These are phyloP conservation scores for Ogataea nakhonphanomensis DNA, from an alignment of 805 yeast species.

Conservation along the genomic window DNA sequence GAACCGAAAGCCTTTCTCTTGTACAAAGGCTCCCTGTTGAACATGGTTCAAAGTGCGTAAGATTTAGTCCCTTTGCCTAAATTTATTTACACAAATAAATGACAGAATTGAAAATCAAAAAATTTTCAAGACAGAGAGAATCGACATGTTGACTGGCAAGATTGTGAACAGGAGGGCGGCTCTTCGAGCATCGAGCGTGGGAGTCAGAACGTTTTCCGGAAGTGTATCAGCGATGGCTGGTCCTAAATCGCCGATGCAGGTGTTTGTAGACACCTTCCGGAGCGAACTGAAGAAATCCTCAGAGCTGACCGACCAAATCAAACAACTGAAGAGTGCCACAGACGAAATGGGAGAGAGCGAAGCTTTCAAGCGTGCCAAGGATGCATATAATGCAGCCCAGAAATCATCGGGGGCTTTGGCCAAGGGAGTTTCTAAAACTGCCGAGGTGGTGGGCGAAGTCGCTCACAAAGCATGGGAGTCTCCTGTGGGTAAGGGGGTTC, in stretches of 20 bases:
- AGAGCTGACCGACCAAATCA: slow-evolving; percentile 88
- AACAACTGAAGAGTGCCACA: slow-evolving; percentile 92
- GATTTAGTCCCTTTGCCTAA: slow-evolving; percentile 1
- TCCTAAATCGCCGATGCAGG: slow-evolving; percentile 80
- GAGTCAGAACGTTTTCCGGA: slow-evolving; percentile 19
- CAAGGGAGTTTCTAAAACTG: slow-evolving; percentile 79
- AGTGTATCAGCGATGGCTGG: slow-evolving; percentile 12
- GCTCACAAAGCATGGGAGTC: slow-evolving; percentile 96
- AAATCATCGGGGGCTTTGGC: slow-evolving; percentile 58
- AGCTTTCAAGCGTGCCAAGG: slow-evolving; percentile 88
- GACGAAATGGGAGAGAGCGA: slow-evolving; percentile 92
- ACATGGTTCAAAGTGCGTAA: slow-evolving; percentile 8
- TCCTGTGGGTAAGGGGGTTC: slow-evolving; percentile 83
- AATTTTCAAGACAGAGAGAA: slow-evolving; percentile 3
- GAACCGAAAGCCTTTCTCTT: slow-evolving; percentile 17
- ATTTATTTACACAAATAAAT: slow-evolving; percentile 7
- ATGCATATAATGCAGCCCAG: slow-evolving; percentile 85
- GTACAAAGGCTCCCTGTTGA: slow-evolving; percentile 14
- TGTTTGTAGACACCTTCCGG: slow-evolving; percentile 88
- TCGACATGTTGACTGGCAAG: slow-evolving; percentile 6
- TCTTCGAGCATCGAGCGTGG: slow-evolving; percentile 1
- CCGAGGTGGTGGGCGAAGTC: slow-evolving; percentile 87
- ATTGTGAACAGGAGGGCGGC: slow-evolving; percentile 5
- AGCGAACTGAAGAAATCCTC: slow-evolving; percentile 86
- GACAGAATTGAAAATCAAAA: slow-evolving; percentile 6